These are phyloP conservation scores for Asterophora lycoperdoides DNA, from an alignment of 768 basidiomycete species.

Conservation along the genomic window DNA sequence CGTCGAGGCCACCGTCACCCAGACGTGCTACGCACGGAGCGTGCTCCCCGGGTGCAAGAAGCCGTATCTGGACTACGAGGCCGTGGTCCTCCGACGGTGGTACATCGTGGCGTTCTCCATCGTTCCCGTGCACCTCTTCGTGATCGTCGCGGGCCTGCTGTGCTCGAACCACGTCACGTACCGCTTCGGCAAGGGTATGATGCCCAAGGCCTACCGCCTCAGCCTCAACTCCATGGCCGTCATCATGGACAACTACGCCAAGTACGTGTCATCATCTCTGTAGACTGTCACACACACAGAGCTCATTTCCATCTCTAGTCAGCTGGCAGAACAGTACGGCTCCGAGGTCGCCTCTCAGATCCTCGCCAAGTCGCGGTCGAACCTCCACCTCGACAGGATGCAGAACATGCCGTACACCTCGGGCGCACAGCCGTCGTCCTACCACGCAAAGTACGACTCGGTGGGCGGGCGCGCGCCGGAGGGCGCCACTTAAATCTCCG, in stretches of 20 bases:
- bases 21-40: constrained; percentile 69
- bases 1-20: constrained; percentile 70
- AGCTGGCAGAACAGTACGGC: constrained; percentile 67
- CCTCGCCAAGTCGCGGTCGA: constrained; percentile 46
- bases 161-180: constrained; percentile 84
- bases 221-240: constrained; percentile 68
- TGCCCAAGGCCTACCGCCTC: constrained; percentile 77
- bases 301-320: constrained; percentile 31
- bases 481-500: constrained; percentile 1
- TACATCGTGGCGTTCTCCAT: constrained; percentile 60
- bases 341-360: constrained; percentile 53
- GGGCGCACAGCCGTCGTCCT: constrained; percentile 6
- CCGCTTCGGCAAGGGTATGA: constrained; percentile 85
- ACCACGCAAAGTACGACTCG: constrained; percentile 21
- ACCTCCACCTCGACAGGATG: constrained; percentile 29
- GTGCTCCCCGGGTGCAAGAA: constrained; percentile 72
- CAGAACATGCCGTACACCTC: constrained; percentile 21
- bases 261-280: constrained; percentile 33
- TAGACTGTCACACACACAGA: not conserved
- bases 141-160: constrained; percentile 61
- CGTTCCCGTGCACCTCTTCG: constrained; percentile 60
- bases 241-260: constrained; percentile 82
- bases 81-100: constrained; percentile 53
- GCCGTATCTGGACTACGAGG: constrained; percentile 54
- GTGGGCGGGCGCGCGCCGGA: constrained; percentile 13